Base-by-base conservation (phyloP, 140 eudicot species). In the Flaveria floridana region DNA sequence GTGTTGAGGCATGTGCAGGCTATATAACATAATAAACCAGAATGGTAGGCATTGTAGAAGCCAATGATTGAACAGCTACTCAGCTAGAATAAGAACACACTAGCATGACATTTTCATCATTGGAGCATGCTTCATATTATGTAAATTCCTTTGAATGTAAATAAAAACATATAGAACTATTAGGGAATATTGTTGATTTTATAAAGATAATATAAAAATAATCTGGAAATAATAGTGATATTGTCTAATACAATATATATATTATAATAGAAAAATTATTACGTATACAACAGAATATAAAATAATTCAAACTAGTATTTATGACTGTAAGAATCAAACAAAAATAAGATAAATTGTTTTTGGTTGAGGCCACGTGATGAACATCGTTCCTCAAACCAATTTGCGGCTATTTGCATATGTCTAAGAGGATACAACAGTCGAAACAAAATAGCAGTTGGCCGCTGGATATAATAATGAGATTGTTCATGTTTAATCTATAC, bases 91-190 rank as follows among this genome's bases (percentile, higher is more conserved):
- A 76, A 50, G 56, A 53, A 68, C 16, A 13, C 15, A 67, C 41
- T 46, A 19, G 21, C 21, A 15, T 66, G 58, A 18, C 20, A 41
- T 65, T n/a, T 51, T 75, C 64, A 64, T 65, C n/a, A 50, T 19
- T 76, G 20, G 65, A 34, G 52, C 56, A 75, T 63, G 20, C 41
- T 50, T 30, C 79, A 64, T 13, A 7, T 59, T 9, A 41, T 56
- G 77, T 73, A 58, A 59, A 57, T 72, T 19, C 23, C 39, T 50
- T 65, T 63, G 37, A 7, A 12, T 16, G 73, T 51, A 68, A 25
- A 76, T 76, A 10, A 68, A 41, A 25, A 44, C 50, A 53, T 52
- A 53, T 34, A 10, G 21, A 58, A 58, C n/a, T 20, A 2, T 58
- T 58, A 58, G 26, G 26, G 62, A 16, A 55, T 0, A 55, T 19